phyloP scores from a whole-genome alignment of 192 early-diverging fungal genomes.

The Thamnidium elegans region DNA sequence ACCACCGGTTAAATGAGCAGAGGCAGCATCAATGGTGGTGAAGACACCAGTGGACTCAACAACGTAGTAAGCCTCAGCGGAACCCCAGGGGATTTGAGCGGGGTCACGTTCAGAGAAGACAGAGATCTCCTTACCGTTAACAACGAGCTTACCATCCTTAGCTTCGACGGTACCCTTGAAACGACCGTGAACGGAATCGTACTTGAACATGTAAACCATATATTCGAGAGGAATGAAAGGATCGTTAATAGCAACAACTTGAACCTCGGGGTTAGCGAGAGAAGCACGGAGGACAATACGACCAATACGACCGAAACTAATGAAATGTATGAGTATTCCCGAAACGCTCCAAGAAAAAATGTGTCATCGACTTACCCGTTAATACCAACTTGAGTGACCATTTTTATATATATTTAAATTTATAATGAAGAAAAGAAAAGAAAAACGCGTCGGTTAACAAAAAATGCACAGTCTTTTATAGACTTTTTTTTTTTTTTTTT shows the following conservation, averaged over 20 bases:
- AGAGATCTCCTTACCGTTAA: slow-evolving; percentile 80
- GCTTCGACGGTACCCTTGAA: slow-evolving; percentile 82
- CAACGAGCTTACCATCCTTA: slow-evolving; percentile 83
- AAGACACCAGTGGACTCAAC: slow-evolving; percentile 99
- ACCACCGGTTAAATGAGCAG: slow-evolving; percentile 82
- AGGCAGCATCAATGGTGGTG: slow-evolving; percentile 87
- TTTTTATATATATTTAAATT: slow-evolving; percentile 9
- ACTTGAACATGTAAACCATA: slow-evolving; percentile 98
- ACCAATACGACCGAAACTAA: slow-evolving; percentile 95
- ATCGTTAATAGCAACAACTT: slow-evolving; percentile 94
- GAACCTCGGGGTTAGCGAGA: slow-evolving; percentile 65
- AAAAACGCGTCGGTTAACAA: no score
- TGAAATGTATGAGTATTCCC: background rate
- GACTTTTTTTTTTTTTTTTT: no score
- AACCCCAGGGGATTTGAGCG: slow-evolving; percentile 86
- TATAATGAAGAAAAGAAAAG: background rate
- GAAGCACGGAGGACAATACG: slow-evolving; percentile 94
- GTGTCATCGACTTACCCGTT: slow-evolving; percentile 16
- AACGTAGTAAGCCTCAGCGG: slow-evolving; percentile 80
- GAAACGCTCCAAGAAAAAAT: background rate
- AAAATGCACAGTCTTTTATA: no score
- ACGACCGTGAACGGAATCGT: slow-evolving; percentile 98
- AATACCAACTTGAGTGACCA: slow-evolving; percentile 22
- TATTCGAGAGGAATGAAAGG: slow-evolving; percentile 95
- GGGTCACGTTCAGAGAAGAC: slow-evolving; percentile 79